Percentiles rank a stretch among this genome's conserved stretches.
phyloP scores from a whole-genome alignment of 164 flowering plant species.

The Liquidambar formosana region DNA sequence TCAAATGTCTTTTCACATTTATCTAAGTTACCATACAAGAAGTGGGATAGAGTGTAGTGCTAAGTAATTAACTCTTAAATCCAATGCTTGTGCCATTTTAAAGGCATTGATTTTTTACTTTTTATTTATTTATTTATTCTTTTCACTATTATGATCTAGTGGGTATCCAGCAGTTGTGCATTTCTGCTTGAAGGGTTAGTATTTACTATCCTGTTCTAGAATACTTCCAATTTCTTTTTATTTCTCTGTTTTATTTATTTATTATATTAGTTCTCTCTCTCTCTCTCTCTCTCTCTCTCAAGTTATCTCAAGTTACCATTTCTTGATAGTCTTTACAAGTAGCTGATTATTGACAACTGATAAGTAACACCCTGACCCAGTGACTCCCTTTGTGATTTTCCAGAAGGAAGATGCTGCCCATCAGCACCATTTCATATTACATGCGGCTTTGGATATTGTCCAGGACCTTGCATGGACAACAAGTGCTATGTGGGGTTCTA shows the following conservation, averaged over 20 bases:
- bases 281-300: too few species aligned
- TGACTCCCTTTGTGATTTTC: conserved; percentile 14
- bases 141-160: not conserved
- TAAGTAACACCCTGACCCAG: conserved; percentile 1
- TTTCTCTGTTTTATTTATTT: not conserved
- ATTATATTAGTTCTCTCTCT: too few species aligned
- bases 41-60: not conserved
- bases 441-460: conserved; percentile 94
- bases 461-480: conserved; percentile 99
- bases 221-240: not conserved
- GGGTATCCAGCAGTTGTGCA: not conserved
- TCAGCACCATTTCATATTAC: conserved; percentile 90
- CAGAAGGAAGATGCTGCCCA: conserved; percentile 98
- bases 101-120: not conserved
- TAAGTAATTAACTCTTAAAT: not conserved
- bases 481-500: conserved; percentile 76
- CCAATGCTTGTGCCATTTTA: not conserved
- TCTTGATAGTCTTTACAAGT: not conserved
- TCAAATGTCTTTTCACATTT: too few species aligned
- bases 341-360: not conserved
- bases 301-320: not conserved
- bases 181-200: not conserved
- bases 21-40: not conserved
- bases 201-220: too few species aligned
- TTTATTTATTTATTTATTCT: too few species aligned